A percentile compares a stretch with the other conserved stretches of the same genome.
These are phyloP conservation scores for Cladophialophora bantiana DNA, from an alignment of 2,329 filamentous ascomycete species.

Conservation along the genomic window DNA sequence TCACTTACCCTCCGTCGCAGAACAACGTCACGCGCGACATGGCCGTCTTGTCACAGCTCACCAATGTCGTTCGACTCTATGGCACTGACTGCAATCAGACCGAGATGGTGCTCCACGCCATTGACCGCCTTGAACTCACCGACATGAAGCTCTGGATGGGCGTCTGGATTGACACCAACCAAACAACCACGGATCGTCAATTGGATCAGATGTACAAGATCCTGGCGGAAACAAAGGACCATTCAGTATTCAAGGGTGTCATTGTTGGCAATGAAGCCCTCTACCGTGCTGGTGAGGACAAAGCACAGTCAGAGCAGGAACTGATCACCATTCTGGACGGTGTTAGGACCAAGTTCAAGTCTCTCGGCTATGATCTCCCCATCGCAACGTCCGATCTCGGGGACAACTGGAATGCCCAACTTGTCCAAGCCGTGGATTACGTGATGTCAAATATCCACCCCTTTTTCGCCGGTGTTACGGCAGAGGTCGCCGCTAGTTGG, in stretches of 20 bases:
- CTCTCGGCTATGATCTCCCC: conserved; percentile 71
- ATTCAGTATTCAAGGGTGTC: conserved; percentile 64
- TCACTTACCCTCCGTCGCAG: conserved; percentile 79
- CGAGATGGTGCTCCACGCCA: conserved; percentile 85
- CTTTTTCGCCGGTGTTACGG: conserved; percentile 84
- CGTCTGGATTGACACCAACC: conserved; percentile 87
- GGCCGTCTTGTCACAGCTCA: conserved; percentile 87
- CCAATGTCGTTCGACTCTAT: conserved; percentile 85
- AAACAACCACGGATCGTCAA: conserved; percentile 83
- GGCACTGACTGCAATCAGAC: conserved; percentile 98
- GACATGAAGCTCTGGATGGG: conserved; percentile 92
- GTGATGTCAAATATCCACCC: conserved; percentile 98
- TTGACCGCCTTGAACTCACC: conserved; percentile 73
- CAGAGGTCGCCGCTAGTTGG: conserved; percentile 75
- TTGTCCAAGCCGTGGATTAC: conserved; percentile 77
- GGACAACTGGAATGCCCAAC: conserved; percentile 77
- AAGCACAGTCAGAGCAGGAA: conserved; percentile 69
- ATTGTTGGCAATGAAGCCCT: conserved; percentile 71
- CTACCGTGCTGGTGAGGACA: conserved; percentile 55
- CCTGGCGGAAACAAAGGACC: conserved; percentile 62
- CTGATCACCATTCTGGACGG: conserved; percentile 70
- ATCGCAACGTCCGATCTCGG: conserved; percentile 90
- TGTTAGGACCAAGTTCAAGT: conserved; percentile 75
- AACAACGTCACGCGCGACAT: conserved; percentile 94
- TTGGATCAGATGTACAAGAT: conserved; percentile 84